Conservation (phyloP, 805 yeast species). For the Nakazawaea wyomingensis region DNA sequence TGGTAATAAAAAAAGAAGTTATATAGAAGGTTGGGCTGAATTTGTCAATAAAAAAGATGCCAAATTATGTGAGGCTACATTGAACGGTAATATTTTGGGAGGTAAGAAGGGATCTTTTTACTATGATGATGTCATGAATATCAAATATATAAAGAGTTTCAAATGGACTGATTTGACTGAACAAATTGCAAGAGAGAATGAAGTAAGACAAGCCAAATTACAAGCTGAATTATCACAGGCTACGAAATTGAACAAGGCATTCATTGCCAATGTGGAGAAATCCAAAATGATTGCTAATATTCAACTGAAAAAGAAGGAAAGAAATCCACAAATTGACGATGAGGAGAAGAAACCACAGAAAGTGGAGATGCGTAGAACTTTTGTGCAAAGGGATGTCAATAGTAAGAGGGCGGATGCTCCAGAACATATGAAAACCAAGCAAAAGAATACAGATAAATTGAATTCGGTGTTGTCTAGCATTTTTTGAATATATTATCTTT, state of each 20-base stretch:
- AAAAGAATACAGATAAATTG: conserved; percentile 31
- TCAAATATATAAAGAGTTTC: conserved; percentile 84
- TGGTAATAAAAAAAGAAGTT: conserved; percentile 85
- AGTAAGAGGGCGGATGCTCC: conserved; percentile 65
- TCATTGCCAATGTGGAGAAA: conserved; percentile 76
- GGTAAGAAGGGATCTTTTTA: conserved; percentile 89
- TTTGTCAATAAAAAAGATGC: conserved; percentile 81
- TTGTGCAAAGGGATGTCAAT: conserved; percentile 65
- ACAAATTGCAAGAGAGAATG: conserved; percentile 87
- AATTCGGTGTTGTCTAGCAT: conserved; percentile 48
- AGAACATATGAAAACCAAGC: conserved; percentile 35
- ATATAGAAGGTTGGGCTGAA: conserved; percentile 97
- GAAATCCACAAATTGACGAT: conserved; percentile 18
- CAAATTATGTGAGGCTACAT: conserved; percentile 75
- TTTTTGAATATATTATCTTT: too few species aligned
- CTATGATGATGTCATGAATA: conserved; percentile 89
- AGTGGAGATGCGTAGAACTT: conserved; percentile 46
- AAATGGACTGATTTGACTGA: conserved; percentile 94
- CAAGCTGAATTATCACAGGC: conserved; percentile 89
- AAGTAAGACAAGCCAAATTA: conserved; percentile 79
- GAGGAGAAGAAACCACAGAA: conserved; percentile 20
- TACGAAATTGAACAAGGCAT: conserved; percentile 77
- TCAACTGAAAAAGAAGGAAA: conserved; percentile 39
- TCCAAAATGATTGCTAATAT: conserved; percentile 77
- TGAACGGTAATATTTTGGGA: conserved; percentile 86